phyloP scores from a whole-genome alignment of 1,284 basidiomycete species.

The Papiliotrema flavescens region DNA sequence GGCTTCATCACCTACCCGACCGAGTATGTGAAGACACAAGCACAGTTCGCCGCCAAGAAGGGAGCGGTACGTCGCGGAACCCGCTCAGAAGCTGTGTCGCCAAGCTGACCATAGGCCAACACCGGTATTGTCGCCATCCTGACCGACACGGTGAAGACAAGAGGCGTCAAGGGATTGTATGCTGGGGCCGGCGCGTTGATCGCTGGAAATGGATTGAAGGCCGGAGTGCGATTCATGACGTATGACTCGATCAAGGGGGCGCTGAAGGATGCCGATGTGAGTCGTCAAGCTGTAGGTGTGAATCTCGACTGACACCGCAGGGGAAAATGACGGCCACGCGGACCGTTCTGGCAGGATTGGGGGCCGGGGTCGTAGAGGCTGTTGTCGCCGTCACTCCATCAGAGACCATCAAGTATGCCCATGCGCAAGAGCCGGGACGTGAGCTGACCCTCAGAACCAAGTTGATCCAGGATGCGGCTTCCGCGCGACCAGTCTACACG shows the following conservation, averaged over 20 bases:
- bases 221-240: conserved; percentile 83
- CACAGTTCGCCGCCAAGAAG: conserved; percentile 11
- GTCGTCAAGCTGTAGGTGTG: neutral
- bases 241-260: conserved; percentile 84
- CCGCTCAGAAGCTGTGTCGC: neutral
- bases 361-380: conserved; percentile 86
- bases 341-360: conserved; percentile 88
- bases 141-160: conserved; percentile 56
- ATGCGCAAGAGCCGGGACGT: neutral
- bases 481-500: conserved; percentile 70
- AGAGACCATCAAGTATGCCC: conserved; percentile 87
- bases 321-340: conserved; percentile 81
- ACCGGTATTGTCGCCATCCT: conserved; percentile 37
- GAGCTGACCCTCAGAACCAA: conserved; percentile 63
- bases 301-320: conserved; percentile 47
- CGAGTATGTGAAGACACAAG: conserved; percentile 20
- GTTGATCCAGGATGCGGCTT: conserved; percentile 83
- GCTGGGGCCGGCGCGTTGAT: conserved; percentile 77
- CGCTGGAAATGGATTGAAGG: conserved; percentile 76
- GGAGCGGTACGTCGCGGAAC: conserved; percentile 1
- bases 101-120: conserved; percentile 28
- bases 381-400: conserved; percentile 88
- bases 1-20: conserved; percentile 17
- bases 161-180: conserved; percentile 67
- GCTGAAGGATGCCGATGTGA: conserved; percentile 72